These are phyloP conservation scores for Boletus calvinii DNA, from an alignment of 1,284 basidiomycete species.

Conservation along the genomic window DNA sequence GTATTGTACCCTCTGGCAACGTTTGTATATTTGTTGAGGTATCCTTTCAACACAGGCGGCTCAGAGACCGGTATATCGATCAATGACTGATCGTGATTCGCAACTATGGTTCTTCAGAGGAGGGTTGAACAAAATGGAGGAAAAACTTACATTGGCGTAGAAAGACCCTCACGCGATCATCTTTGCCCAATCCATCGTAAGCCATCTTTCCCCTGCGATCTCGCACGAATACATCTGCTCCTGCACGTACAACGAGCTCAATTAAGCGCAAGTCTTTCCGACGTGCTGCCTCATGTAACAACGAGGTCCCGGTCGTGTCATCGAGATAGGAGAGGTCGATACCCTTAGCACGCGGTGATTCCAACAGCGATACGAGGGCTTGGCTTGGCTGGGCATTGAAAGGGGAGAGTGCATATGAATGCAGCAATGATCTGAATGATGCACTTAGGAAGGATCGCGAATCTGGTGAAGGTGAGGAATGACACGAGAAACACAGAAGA, in stretches of 20 bases:
- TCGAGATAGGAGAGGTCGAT: slow-evolving; percentile 75
- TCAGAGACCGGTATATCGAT: slow-evolving; percentile 50
- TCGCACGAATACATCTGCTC: slow-evolving; percentile 88
- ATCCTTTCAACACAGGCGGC: slow-evolving; percentile 73
- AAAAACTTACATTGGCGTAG: slow-evolving; percentile 72
- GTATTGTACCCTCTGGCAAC: slow-evolving; percentile 89
- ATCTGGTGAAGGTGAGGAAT: slow-evolving; percentile 47
- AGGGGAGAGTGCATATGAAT: slow-evolving; percentile 68
- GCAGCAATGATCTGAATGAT: slow-evolving; percentile 72
- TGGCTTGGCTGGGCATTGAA: slow-evolving; percentile 44
- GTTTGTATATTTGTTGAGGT: slow-evolving; percentile 88
- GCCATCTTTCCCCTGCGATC: slow-evolving; percentile 79
- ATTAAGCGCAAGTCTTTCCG: slow-evolving; percentile 82
- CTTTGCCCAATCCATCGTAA: slow-evolving; percentile 67
- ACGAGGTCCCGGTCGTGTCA: slow-evolving; percentile 71
- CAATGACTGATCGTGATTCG: slow-evolving; percentile 74
- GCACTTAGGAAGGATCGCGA: slow-evolving; percentile 79
- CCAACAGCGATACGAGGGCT: slow-evolving; percentile 54
- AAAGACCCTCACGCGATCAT: slow-evolving; percentile 83
- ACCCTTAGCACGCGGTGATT: slow-evolving; percentile 59
- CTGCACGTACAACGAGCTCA: slow-evolving; percentile 80
- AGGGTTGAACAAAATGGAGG: neutral
- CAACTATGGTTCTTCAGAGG: slow-evolving; percentile 47
- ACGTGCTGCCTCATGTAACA: slow-evolving; percentile 87
- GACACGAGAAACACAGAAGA: neutral